Evolutionary conservation across 2,329 filamentous ascomycete species (phyloP).

Genomic region (Cercospora berteroae): DNA sequence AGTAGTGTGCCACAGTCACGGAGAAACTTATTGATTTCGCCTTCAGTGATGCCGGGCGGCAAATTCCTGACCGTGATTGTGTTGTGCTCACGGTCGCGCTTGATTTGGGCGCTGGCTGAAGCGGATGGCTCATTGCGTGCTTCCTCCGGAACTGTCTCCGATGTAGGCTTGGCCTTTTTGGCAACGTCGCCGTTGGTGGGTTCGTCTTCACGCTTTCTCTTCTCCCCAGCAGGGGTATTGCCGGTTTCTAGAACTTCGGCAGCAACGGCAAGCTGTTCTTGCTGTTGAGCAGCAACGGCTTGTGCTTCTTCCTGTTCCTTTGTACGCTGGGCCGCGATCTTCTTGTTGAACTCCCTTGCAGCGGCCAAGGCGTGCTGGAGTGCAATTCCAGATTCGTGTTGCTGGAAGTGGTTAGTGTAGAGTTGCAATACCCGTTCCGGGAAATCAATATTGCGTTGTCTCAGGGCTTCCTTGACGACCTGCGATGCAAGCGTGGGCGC

Average conservation of each 20-base stretch:
- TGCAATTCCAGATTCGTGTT: conserved; percentile 77
- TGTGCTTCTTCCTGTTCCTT: conserved; percentile 65
- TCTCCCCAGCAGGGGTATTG: conserved; percentile 42
- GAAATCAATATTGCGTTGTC: conserved; percentile 65
- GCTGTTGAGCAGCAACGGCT: conserved; percentile 46
- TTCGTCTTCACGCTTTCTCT: conserved; percentile 72
- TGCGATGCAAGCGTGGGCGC: conserved; percentile 72
- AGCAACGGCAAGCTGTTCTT: conserved; percentile 34
- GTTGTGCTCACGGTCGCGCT: conserved; percentile 86
- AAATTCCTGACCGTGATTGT: conserved; percentile 79
- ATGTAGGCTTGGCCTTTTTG: conserved; percentile 65
- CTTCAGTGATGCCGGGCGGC: conserved; percentile 66
- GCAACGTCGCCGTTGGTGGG: conserved; percentile 48
- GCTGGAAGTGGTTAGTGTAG: conserved; percentile 78
- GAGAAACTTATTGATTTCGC: conserved; percentile 83
- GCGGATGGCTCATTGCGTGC: conserved; percentile 37
- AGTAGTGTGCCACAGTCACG: conserved; percentile 84
- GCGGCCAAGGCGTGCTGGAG: conserved; percentile 72
- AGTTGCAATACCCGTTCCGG: conserved; percentile 73
- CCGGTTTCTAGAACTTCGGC: conserved; percentile 26
- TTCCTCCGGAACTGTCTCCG: conserved; percentile 32
- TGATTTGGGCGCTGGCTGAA: conserved; percentile 46
- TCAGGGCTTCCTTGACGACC: conserved; percentile 70
- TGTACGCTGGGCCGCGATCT: conserved; percentile 62
- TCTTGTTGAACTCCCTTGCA: conserved; percentile 66